Conservation (phyloP, 371 early-diverging fungal species). For the Mucor sp. region DNA sequence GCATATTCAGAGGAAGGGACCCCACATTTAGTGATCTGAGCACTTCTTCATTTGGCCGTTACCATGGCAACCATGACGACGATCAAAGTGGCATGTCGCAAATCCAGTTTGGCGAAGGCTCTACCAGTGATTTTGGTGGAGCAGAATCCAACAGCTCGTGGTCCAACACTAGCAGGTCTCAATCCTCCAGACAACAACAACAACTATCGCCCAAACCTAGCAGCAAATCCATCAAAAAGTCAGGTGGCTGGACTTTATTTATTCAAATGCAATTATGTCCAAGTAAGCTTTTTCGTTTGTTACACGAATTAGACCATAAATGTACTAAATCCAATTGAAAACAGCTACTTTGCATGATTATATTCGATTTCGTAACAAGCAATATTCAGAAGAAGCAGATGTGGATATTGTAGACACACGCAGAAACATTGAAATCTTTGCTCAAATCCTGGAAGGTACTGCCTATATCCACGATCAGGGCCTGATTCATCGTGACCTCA, state of each 20-base stretch:
- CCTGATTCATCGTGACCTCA: conserved; percentile 79
- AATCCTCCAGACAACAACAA: background rate
- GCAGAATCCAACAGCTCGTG: background rate
- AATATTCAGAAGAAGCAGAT: conserved; percentile 10
- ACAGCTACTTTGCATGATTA: conserved; percentile 50
- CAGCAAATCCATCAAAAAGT: background rate
- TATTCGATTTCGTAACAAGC: conserved; percentile 39
- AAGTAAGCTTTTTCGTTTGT: conserved; percentile 38
- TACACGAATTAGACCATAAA: background rate
- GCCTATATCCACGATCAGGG: conserved; percentile 74
- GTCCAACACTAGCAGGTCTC: background rate
- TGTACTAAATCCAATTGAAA: background rate
- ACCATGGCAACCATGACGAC: background rate
- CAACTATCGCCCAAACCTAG: background rate
- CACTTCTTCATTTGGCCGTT: background rate
- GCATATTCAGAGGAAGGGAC: conserved; percentile 17
- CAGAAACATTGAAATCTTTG: conserved; percentile 50
- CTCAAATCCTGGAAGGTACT: conserved; percentile 64
- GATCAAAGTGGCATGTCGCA: conserved; percentile 16
- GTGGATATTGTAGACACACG: conserved; percentile 43
- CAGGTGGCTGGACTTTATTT: conserved; percentile 62
- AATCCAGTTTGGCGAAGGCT: conserved; percentile 19
- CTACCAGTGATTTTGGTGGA: background rate
- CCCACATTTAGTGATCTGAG: conserved; percentile 15
- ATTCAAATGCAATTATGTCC: conserved; percentile 90